These are phyloP conservation scores for Ramularia endophylla DNA, from an alignment of 2,329 filamentous ascomycete genomes.

Conservation along the genomic window DNA sequence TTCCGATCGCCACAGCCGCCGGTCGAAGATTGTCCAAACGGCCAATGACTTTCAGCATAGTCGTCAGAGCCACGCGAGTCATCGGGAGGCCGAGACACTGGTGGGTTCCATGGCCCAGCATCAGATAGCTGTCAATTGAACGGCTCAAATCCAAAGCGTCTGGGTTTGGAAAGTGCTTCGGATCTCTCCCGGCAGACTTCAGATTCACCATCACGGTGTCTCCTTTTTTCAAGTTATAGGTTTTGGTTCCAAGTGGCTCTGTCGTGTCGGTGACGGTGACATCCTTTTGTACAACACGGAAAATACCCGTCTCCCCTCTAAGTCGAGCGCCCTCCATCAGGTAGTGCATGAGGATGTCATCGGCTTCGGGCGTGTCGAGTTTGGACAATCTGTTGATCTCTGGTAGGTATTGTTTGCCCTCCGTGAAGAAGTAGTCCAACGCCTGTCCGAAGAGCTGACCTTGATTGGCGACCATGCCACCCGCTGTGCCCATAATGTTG, in stretches of 20 bases:
- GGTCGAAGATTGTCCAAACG: conserved; percentile 35
- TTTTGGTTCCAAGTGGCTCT: conserved; percentile 16
- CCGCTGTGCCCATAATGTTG: conserved; percentile 53
- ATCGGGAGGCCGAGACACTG: conserved; percentile 40
- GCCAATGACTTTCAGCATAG: conserved; percentile 42
- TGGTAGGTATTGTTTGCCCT: conserved; percentile 44
- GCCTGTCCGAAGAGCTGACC: conserved; percentile 53
- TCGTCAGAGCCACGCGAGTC: conserved; percentile 38
- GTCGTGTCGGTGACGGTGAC: conserved; percentile 31
- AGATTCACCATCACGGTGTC: conserved; percentile 41
- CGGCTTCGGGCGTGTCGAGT: conserved; percentile 39
- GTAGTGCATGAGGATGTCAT: conserved; percentile 48
- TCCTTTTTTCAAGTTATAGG: conserved; percentile 31
- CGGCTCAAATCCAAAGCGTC: conserved; percentile 35
- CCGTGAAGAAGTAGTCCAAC: conserved; percentile 51
- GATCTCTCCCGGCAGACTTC: conserved; percentile 37
- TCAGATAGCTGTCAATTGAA: conserved; percentile 39
- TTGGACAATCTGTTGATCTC: conserved; percentile 45
- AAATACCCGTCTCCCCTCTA: conserved; percentile 38
- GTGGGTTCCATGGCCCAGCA: conserved; percentile 39
- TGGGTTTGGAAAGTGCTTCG: conserved; percentile 37
- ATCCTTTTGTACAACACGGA: conserved; percentile 32
- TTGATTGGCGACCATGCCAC: conserved; percentile 52
- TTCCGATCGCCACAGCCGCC: conserved; percentile 31
- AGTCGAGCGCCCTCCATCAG: conserved; percentile 41